Percentiles rank a stretch among this genome's conserved stretches.
Conservation (phyloP, 1,284 basidiomycete species). For the Sphaerobolus stellatus region DNA sequence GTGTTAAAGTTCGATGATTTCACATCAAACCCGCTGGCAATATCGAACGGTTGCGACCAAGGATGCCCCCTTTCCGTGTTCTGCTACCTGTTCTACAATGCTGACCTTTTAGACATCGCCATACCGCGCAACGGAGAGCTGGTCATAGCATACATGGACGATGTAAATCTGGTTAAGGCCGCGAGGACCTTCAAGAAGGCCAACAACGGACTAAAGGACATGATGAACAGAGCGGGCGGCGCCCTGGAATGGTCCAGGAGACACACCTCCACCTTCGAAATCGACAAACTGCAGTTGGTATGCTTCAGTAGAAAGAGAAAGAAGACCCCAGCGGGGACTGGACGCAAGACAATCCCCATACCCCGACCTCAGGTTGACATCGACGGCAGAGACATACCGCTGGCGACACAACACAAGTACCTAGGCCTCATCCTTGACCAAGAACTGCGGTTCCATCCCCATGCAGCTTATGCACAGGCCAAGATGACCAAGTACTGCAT, state of each 20-base stretch:
- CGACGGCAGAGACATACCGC: conserved; percentile 7
- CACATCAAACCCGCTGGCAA: conserved; percentile 21
- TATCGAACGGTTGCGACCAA: no score
- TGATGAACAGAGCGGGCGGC: conserved; percentile 26
- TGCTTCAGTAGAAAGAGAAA: conserved; percentile 17
- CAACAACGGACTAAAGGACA: conserved; percentile 14
- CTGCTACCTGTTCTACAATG: no score
- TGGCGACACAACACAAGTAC: conserved; percentile 26
- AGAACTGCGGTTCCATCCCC: conserved; percentile 33
- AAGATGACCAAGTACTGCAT: conserved; percentile 29
- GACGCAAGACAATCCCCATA: no score
- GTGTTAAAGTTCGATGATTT: conserved; percentile 30
- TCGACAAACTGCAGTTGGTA: conserved; percentile 25
- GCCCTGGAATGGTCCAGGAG: conserved; percentile 24
- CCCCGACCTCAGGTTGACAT: conserved; percentile 13
- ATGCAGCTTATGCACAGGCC: conserved; percentile 25
- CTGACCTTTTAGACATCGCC: no score
- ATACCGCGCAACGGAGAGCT: conserved; percentile 14
- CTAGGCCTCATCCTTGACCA: conserved; percentile 38
- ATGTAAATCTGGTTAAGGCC: conserved; percentile 13
- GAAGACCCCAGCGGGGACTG: not conserved
- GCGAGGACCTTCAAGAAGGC: conserved; percentile 13
- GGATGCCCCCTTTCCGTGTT: no score
- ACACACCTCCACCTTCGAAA: conserved; percentile 15
- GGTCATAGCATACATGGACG: conserved; percentile 17